Base-by-base conservation (phyloP, 306 rosid genomes). In the Cucurbita moschata region DNA sequence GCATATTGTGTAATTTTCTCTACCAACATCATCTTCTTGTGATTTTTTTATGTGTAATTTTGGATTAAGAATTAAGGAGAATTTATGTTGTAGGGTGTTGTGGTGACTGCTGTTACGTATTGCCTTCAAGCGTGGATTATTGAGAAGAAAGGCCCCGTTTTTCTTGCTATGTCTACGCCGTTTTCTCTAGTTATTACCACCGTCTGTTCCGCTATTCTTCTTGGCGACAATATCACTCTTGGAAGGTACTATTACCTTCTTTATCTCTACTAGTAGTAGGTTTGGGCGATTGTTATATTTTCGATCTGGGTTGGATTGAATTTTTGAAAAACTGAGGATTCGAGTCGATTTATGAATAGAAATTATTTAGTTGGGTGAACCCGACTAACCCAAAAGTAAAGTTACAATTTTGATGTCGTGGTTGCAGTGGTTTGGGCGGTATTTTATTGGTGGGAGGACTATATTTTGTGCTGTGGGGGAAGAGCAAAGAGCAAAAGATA, bases 141-240 rank as follows among this genome's bases (percentile, higher is more conserved):
- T 71, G 92, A 90, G 85, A 92, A 88, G 79, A 88, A 86, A 80
- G 96, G 96, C 26, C 90, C 98, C 0, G 96, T 92, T 75, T 92
- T 88, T 77, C 82, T 90, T 4, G 89, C 96, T 72, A 92, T 90
- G 95, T 88, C 90, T 18, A 88, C 89, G 14, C 96, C 98, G 11
- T 52, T 90, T 57, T 74, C 87, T 62, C 76, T 92, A 0, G 58
- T 88, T 76, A 88, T 92, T 19, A 92, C 98, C 42, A 77, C 84
- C 2, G 4, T 87, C 47, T 60, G 81, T 63, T 88, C 98, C 0
- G 86, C 89, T 49, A 16, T 88, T 74, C 72, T 90, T 73, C 72
- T 90, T 40, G 92, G 96, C 7, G 91, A 92, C 74, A 75, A 77
- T 14, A 63, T 90, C 12, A 84, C 58, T 76, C 75, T 88, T 57